A percentile compares a stretch with the other conserved stretches of the same genome.
These are phyloP conservation scores for Beauveria medogensis DNA, from an alignment of 2,329 filamentous ascomycete species.

Conservation along the genomic window DNA sequence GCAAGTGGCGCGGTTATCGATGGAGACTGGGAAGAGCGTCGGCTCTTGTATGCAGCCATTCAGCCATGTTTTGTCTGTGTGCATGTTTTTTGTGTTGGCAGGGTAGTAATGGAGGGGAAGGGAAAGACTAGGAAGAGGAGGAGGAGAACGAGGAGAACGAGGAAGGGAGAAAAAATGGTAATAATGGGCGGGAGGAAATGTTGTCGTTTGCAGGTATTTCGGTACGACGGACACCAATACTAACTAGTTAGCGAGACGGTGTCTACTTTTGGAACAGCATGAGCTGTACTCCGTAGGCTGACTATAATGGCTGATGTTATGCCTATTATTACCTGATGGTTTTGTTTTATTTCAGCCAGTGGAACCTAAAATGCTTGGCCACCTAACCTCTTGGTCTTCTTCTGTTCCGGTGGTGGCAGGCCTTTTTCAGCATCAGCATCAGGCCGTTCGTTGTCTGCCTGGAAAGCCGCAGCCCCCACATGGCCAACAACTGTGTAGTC, in stretches of 20 bases:
- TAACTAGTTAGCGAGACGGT: too few relatives aligned
- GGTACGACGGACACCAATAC: too few relatives aligned
- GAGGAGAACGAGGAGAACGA: not conserved
- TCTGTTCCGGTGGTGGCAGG: not conserved
- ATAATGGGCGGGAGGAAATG: not conserved
- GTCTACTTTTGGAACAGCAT: not conserved
- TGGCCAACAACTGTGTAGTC: not conserved
- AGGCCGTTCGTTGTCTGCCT: not conserved
- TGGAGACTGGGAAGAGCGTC: not conserved
- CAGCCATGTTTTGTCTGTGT: not conserved
- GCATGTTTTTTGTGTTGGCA: not conserved
- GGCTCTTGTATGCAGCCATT: not conserved
- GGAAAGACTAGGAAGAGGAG: not conserved
- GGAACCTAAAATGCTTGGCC: too few relatives aligned
- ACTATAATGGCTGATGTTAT: too few relatives aligned
- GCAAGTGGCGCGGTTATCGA: conserved; percentile 3
- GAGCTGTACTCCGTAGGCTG: not conserved
- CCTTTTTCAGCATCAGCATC: not conserved
- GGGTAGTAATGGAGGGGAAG: not conserved
- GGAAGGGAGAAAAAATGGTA: not conserved
- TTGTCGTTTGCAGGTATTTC: not conserved
- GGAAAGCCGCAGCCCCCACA: not conserved
- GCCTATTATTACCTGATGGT: too few relatives aligned
- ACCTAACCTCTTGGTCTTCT: too few relatives aligned
- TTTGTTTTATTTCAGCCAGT: too few relatives aligned